Base-by-base conservation (phyloP, 495 filamentous ascomycete genomes). In the Aspergillus sclerotioniger region DNA sequence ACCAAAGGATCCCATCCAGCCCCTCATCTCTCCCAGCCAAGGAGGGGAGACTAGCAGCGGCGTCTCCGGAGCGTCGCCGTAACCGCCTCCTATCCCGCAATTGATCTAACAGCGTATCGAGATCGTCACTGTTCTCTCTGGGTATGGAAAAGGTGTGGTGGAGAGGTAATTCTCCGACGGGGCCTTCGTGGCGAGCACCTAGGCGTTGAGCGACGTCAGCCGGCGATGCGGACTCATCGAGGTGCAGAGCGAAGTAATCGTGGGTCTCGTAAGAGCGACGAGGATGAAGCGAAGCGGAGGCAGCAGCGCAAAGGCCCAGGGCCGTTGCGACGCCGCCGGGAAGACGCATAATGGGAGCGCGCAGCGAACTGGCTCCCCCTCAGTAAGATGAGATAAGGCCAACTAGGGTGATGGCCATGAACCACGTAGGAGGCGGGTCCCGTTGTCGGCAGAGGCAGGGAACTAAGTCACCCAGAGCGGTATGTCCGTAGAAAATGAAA, bases 181-280 rank as follows among this genome's bases (percentile, higher is more conserved):
- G 80, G 20, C 94, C 94, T 68, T 97, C 94, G 68, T 96, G 87
- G 41, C 83, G 79, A 31, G 96, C 80, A 21, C 89, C 90, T 29
- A 98, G 76, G 16, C 81, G 76, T 16, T 78, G 72, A 13, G 94
- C 91, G 53, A 98, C 76, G n/a, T 88, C 76, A 31, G 80, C 71
- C 21, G 95, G 94, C 3, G 83, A 78, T 20, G 78, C 78, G 43
- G 80, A 73, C 13, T 82, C 74, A 44, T 84, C 84, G 58, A 97
- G 84, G 59, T 95, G 89, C 50, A 97, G 78, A 49, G 92, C 91
- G 70, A 96, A 96, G 73, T 92, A 96, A 67, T 97, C 91, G 73
- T 87, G 87, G 6, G 84, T 80, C 10, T 87, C 83, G 71, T 87
- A 87, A 62, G 90, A 77, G 25, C 85, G 74, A 31, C 84, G 73